These are phyloP conservation scores for Talaromyces sp. DNA, from an alignment of 2,329 filamentous ascomycete species.

Conservation along the genomic window DNA sequence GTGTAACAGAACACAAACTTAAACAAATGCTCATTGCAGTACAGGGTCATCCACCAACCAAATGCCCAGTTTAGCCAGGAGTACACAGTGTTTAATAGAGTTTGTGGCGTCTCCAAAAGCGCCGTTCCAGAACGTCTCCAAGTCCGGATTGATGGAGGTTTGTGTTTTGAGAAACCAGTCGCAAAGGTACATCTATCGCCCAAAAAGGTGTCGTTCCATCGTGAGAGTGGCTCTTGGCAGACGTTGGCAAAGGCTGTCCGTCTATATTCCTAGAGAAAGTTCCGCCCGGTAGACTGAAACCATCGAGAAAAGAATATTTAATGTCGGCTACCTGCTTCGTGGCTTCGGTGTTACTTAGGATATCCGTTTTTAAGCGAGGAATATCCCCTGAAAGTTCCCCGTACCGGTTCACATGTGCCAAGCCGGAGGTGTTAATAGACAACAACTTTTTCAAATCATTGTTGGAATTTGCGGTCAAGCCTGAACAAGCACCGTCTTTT, in stretches of 20 bases:
- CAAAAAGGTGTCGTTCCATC: neutral
- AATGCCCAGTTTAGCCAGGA: neutral
- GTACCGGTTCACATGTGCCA: neutral
- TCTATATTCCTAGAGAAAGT: neutral
- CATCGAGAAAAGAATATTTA: neutral
- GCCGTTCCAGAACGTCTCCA: neutral
- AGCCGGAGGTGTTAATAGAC: neutral
- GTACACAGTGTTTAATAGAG: constrained; percentile 17
- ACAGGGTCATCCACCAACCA: neutral
- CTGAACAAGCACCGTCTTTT: neutral
- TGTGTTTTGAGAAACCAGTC: neutral
- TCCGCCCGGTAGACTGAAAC: neutral
- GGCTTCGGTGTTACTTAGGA: neutral
- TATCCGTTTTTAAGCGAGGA: neutral
- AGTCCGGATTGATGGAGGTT: neutral
- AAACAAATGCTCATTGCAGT: neutral
- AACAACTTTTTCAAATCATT: neutral
- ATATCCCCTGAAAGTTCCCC: neutral
- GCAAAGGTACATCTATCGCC: neutral
- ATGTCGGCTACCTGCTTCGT: neutral
- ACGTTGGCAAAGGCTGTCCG: neutral
- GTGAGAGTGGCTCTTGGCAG: neutral
- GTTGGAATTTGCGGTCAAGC: neutral
- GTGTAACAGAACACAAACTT: neutral
- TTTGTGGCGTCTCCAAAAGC: constrained; percentile 19